These are phyloP conservation scores for Nicotiana knightiana DNA, from an alignment of 257 asterid species.

Conservation along the genomic window DNA sequence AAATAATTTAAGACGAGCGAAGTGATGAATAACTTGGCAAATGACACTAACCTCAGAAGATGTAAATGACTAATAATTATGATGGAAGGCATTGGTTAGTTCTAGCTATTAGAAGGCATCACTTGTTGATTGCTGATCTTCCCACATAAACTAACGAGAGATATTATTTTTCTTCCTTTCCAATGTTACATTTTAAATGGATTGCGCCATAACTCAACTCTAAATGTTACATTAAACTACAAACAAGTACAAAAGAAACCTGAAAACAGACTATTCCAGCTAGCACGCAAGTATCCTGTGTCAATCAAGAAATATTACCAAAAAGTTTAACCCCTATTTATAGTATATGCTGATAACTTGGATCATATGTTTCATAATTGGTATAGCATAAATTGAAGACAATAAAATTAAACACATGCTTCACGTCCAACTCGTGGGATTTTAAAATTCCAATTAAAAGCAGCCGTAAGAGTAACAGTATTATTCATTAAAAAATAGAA, in stretches of 20 bases:
- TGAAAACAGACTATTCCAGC: neutral
- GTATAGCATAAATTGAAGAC: neutral
- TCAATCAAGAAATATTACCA: neutral
- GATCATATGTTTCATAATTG: neutral
- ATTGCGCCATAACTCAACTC: neutral
- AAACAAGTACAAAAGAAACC: neutral
- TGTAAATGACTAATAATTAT: neutral
- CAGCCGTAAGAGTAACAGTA: neutral
- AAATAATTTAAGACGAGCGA: no score
- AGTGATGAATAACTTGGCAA: neutral
- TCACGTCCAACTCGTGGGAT: neutral
- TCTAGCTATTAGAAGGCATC: no score
- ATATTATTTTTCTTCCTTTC: no score
- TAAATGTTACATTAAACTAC: neutral
- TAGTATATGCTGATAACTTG: neutral
- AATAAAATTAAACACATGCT: neutral
- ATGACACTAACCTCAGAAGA: neutral
- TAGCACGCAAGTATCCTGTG: neutral
- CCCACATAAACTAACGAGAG: no score
- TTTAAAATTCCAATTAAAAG: neutral
- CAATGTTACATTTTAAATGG: neutral
- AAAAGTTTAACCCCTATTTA: neutral
- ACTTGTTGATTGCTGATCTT: no score
- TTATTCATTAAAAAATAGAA: neutral
- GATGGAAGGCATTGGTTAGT: no score